Conservation (phyloP, 176 grass and related monocot species). For the Puccinellia tenuiflora region DNA sequence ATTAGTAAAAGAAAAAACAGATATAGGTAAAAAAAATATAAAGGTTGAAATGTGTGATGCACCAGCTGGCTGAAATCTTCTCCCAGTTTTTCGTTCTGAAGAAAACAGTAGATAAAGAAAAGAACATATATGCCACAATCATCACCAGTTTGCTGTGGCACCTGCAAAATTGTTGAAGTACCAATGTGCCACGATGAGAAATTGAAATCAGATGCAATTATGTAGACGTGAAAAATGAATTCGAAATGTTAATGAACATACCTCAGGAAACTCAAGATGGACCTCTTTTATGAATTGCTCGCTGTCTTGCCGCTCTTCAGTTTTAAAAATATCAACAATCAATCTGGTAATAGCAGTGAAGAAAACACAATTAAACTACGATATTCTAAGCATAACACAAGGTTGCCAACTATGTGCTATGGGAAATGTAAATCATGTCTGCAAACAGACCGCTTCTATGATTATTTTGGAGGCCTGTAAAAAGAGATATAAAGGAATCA, state of each 20-base stretch:
- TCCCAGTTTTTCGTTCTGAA: conserved; percentile 42
- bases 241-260: conserved; percentile 14
- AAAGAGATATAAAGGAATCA: not conserved
- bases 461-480: not conserved
- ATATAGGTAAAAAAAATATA: conserved; percentile 8
- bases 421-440: not conserved
- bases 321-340: conserved; percentile 67
- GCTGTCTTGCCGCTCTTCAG: conserved; percentile 59
- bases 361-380: not conserved
- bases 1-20: conserved; percentile 1
- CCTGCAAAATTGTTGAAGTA: conserved; percentile 41
- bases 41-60: conserved; percentile 20
- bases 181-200: not conserved
- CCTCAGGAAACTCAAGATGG: conserved; percentile 73
- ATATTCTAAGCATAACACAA: not conserved
- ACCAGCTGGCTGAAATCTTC: conserved; percentile 54
- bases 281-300: conserved; percentile 55
- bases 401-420: not conserved
- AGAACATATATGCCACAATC: conserved; percentile 93
- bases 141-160: conserved; percentile 75
- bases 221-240: not conserved
- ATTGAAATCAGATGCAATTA: not conserved
- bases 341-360: conserved; percentile 38
- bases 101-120: conserved; percentile 72
- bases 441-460: not conserved